Evolutionary conservation across 2,329 filamentous ascomycete species (phyloP).

Genomic region (Fusarium siculi): DNA sequence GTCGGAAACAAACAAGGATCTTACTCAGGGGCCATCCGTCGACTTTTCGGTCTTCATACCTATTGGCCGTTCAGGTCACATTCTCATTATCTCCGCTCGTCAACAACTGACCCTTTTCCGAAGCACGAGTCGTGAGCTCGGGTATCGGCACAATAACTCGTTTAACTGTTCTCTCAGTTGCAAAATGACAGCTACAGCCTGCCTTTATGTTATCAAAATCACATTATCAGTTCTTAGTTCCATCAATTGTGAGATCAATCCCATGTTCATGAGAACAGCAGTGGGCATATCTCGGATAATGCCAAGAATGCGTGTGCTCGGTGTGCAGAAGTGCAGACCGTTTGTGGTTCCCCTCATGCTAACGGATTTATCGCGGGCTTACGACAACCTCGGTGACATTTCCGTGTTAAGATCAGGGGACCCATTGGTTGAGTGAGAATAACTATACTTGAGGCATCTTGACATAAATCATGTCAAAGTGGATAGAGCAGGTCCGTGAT

Average conservation of each 20-base stretch:
- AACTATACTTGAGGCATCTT: no score
- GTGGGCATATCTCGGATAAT: rapidly evolving
- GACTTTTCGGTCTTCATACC: background rate
- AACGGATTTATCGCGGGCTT: background rate
- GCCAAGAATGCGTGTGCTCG: background rate
- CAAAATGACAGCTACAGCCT: background rate
- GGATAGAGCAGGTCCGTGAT: background rate
- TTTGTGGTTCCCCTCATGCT: background rate
- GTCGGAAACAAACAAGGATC: background rate
- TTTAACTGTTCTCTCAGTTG: background rate
- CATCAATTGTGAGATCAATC: rapidly evolving
- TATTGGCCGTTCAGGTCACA: background rate
- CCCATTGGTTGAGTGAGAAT: background rate
- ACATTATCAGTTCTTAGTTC: rapidly evolving
- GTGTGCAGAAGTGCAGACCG: background rate
- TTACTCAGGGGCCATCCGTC: no score
- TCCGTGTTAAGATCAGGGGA: background rate
- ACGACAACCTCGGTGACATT: background rate
- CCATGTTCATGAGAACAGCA: no score
- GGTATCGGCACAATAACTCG: background rate
- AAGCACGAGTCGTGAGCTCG: background rate
- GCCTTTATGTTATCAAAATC: rapidly evolving
- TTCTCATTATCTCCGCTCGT: background rate
- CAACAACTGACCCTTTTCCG: background rate
- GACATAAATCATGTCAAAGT: background rate